These are phyloP conservation scores for Amoebophrya sp. DNA, from an alignment of 169 alveolate genomes.

Conservation along the genomic window DNA sequence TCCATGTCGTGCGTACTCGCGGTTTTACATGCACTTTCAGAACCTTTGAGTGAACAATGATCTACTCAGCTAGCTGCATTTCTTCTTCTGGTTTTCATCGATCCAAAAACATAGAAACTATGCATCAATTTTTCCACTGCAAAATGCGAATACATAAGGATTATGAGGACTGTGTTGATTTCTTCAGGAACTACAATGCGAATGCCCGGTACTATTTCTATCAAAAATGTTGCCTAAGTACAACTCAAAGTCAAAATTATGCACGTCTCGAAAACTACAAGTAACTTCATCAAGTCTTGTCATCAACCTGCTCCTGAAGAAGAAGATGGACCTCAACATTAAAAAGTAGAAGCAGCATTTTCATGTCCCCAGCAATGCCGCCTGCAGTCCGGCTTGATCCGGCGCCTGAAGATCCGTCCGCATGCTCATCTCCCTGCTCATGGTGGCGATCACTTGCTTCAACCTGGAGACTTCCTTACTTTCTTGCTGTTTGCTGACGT, in stretches of 20 bases:
- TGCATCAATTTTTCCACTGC: too few species aligned
- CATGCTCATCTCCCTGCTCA: slow-evolving; percentile 3
- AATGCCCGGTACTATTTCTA: background rate
- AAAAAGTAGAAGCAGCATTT: too few species aligned
- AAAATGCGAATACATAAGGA: too few species aligned
- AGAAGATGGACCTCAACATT: too few species aligned
- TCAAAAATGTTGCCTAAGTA: too few species aligned
- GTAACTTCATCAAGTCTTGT: background rate
- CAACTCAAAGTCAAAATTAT: background rate
- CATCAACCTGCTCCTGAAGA: background rate
- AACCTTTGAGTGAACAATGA: too few species aligned
- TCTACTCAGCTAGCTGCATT: too few species aligned
- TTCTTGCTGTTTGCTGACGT: background rate
- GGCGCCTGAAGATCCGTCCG: background rate
- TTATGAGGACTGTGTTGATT: too few species aligned
- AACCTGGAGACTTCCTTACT: background rate
- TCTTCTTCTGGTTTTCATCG: too few species aligned
- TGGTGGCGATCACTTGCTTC: slow-evolving; percentile 3
- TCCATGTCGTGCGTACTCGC: too few species aligned
- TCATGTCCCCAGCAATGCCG: slow-evolving; percentile 13
- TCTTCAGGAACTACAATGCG: background rate
- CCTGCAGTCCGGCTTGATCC: background rate
- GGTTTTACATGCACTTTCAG: too few species aligned
- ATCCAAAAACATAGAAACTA: too few species aligned
- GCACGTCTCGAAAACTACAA: background rate